Conservation (phyloP, 2,329 filamentous ascomycete species). For the Nemania sp. region DNA sequence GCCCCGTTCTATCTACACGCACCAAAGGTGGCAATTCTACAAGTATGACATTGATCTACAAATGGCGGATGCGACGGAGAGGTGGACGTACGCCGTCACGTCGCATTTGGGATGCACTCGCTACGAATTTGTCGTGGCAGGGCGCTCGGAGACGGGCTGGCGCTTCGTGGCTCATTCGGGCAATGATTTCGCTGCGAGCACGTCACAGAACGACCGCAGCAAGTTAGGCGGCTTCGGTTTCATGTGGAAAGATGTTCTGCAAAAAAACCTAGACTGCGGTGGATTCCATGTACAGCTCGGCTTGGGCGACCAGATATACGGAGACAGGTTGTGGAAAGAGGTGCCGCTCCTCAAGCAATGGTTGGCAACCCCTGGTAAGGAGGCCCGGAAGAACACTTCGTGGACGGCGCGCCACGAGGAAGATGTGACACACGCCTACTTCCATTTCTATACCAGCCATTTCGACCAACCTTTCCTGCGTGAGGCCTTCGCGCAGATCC, state of each 20-base stretch:
- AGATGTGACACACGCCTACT: constrained; percentile 94
- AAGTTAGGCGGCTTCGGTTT: constrained; percentile 87
- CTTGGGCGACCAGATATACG: constrained; percentile 92
- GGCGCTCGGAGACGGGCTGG: constrained; percentile 88
- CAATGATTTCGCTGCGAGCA: constrained; percentile 90
- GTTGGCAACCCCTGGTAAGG: constrained; percentile 90
- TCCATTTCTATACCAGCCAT: constrained; percentile 98
- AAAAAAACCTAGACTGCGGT: constrained; percentile 95
- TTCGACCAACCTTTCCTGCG: constrained; percentile 95
- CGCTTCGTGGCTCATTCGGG: constrained; percentile 94
- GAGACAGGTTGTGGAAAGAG: constrained; percentile 94
- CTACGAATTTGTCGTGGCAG: constrained; percentile 95
- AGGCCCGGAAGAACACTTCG: constrained; percentile 83
- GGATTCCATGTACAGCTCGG: constrained; percentile 95
- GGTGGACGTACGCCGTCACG: constrained; percentile 98
- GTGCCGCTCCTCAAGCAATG: constrained; percentile 92
- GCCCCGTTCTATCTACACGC: constrained; percentile 79
- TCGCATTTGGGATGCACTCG: constrained; percentile 97
- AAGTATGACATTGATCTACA: constrained; percentile 88
- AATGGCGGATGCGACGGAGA: constrained; percentile 84
- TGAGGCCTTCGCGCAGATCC: constrained; percentile 97
- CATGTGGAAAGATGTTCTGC: constrained; percentile 99
- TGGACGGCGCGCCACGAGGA: constrained; percentile 97
- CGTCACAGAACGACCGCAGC: constrained; percentile 81
- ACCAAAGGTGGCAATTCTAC: constrained; percentile 95